phyloP scores from a whole-genome alignment of 768 basidiomycete genomes.

The Mycena floridula region DNA sequence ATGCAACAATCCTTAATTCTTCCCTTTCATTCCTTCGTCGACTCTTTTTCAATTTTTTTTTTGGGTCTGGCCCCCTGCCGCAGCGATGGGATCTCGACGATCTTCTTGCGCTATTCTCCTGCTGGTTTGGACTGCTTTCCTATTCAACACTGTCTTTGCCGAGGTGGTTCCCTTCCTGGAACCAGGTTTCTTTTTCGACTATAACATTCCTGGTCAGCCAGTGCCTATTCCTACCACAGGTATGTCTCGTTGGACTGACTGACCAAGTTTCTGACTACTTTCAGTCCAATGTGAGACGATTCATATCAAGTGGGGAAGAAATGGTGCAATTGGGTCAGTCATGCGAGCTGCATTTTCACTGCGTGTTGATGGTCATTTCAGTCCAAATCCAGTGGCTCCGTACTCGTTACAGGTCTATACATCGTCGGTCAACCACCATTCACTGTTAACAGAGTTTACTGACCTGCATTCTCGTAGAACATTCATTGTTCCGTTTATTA shows the following conservation, averaged over 20 bases:
- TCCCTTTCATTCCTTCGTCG: too few relatives aligned
- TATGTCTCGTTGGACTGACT: slow-evolving; percentile 4
- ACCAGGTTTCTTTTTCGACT: slow-evolving; percentile 31
- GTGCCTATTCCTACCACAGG: slow-evolving; percentile 27
- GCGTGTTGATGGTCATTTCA: slow-evolving; percentile 11
- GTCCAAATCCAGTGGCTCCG: slow-evolving; percentile 39
- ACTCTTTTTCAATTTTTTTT: too few relatives aligned
- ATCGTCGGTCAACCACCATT: slow-evolving; percentile 25
- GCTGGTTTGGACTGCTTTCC: neutral
- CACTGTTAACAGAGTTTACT: neutral
- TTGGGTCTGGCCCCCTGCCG: too few relatives aligned
- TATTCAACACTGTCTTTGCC: neutral
- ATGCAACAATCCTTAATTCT: too few relatives aligned
- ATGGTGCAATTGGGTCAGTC: slow-evolving; percentile 21
- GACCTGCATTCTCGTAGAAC: slow-evolving; percentile 21
- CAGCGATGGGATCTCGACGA: too few relatives aligned
- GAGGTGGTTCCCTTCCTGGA: slow-evolving; percentile 15
- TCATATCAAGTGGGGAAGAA: slow-evolving; percentile 29
- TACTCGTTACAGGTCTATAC: slow-evolving; percentile 45
- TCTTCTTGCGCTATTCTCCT: neutral
- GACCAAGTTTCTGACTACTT: neutral
- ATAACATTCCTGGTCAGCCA: slow-evolving; percentile 19
- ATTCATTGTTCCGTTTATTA: slow-evolving; percentile 34
- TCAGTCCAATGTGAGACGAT: slow-evolving; percentile 33
- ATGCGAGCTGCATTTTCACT: neutral